A percentile compares a stretch with the other conserved stretches of the same genome.
Conservation (phyloP, 179 eudicot genomes). For the Carnegiea gigantea region DNA sequence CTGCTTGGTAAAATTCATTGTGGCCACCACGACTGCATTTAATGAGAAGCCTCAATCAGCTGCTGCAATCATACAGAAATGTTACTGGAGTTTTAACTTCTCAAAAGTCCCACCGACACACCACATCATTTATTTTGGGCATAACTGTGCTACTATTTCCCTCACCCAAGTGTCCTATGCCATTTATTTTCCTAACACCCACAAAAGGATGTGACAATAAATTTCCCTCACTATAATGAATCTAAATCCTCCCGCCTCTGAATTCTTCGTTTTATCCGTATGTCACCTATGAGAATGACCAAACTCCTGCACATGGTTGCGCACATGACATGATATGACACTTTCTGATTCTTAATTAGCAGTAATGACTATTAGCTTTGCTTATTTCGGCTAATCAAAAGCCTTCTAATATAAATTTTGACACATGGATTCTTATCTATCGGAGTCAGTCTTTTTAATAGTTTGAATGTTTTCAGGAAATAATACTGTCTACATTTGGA, state of each 20-base stretch:
- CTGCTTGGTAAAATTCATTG: slow-evolving; percentile 15
- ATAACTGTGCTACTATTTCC: not conserved
- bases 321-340: slow-evolving; percentile 26
- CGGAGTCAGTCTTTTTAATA: too few species aligned
- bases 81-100: not conserved
- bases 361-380: too few species aligned
- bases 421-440: too few species aligned
- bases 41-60: slow-evolving; percentile 27
- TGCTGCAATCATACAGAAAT: slow-evolving; percentile 1
- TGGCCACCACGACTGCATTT: slow-evolving; percentile 33
- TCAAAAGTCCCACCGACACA: slow-evolving; percentile 45
- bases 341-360: not conserved
- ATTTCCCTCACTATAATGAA: not conserved
- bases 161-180: slow-evolving; percentile 17
- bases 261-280: slow-evolving; percentile 19
- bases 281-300: slow-evolving; percentile 23
- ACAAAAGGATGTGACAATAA: slow-evolving; percentile 21
- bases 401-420: too few species aligned
- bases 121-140: slow-evolving; percentile 22
- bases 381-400: too few species aligned
- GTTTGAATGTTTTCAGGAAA: too few species aligned
- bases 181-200: not conserved
- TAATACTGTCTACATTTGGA: too few species aligned
- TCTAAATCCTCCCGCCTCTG: not conserved
- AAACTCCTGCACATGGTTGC: slow-evolving; percentile 24